Conservation (phyloP, 2,329 filamentous ascomycete genomes). For the Macroventuria anomochaeta region DNA sequence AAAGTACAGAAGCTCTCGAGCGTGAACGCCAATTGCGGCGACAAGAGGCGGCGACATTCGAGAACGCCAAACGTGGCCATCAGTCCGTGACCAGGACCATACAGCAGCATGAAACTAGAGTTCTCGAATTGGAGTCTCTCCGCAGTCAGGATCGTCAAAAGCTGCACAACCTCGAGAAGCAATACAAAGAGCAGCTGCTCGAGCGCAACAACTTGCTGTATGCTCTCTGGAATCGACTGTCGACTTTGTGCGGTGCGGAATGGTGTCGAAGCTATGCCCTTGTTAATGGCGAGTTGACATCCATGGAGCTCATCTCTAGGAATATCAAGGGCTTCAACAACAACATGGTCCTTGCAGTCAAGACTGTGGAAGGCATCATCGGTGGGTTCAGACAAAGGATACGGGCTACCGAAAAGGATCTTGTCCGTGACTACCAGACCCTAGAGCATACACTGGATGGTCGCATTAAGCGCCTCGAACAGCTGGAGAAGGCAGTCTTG, state of each 20-base stretch:
- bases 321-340: constrained; percentile 88
- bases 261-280: constrained; percentile 91
- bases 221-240: constrained; percentile 87
- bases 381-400: constrained; percentile 80
- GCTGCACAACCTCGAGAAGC: constrained; percentile 75
- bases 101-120: constrained; percentile 81
- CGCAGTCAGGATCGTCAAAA: constrained; percentile 79
- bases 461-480: constrained; percentile 83
- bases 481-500: constrained; percentile 77
- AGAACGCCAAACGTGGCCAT: constrained; percentile 86
- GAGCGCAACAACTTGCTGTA: constrained; percentile 90
- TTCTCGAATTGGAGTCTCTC: constrained; percentile 83
- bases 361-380: constrained; percentile 82
- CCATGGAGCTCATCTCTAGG: constrained; percentile 82
- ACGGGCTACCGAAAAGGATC: constrained; percentile 82
- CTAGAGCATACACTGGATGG: constrained; percentile 82
- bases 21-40: constrained; percentile 86
- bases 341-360: constrained; percentile 85
- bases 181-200: constrained; percentile 82
- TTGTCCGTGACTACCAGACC: constrained; percentile 89
- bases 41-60: constrained; percentile 85
- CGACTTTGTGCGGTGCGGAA: constrained; percentile 83
- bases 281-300: constrained; percentile 85
- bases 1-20: constrained; percentile 85
- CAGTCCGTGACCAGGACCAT: constrained; percentile 87